These are phyloP conservation scores for Suillus cothurnatus DNA, from an alignment of 768 basidiomycete species.

Conservation along the genomic window DNA sequence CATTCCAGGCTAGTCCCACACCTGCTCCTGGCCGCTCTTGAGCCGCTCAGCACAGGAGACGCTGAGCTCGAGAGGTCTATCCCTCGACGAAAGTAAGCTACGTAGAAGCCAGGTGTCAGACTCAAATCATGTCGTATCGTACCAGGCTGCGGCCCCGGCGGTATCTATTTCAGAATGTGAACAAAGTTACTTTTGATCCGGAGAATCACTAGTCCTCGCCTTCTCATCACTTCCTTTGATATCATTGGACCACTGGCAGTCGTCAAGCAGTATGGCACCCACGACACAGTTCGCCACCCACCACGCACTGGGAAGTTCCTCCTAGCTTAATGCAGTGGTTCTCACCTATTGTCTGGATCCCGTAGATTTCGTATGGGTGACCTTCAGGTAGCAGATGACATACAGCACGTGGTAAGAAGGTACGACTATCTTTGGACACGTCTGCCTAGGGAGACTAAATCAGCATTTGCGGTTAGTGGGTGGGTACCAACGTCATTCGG, in stretches of 20 bases:
- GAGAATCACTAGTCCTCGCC: neutral
- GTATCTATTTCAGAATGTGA: neutral
- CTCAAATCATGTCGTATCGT: neutral
- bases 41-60: neutral
- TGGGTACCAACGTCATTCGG: neutral
- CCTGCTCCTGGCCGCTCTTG: neutral
- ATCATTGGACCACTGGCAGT: neutral
- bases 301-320: neutral
- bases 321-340: neutral
- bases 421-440: neutral
- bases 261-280: neutral
- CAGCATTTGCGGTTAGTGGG: neutral
- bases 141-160: neutral
- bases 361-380: neutral
- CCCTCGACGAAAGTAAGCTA: neutral
- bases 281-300: neutral
- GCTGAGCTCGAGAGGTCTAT: neutral
- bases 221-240: conserved; percentile 4
- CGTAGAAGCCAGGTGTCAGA: neutral
- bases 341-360: neutral
- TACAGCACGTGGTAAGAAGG: neutral
- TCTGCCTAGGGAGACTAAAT: neutral
- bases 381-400: neutral
- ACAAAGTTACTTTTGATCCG: neutral
- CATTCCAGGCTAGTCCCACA: conserved; percentile 13